Base-by-base conservation (phyloP, 176 grass and related monocot genomes). In the Ensete glaucum region DNA sequence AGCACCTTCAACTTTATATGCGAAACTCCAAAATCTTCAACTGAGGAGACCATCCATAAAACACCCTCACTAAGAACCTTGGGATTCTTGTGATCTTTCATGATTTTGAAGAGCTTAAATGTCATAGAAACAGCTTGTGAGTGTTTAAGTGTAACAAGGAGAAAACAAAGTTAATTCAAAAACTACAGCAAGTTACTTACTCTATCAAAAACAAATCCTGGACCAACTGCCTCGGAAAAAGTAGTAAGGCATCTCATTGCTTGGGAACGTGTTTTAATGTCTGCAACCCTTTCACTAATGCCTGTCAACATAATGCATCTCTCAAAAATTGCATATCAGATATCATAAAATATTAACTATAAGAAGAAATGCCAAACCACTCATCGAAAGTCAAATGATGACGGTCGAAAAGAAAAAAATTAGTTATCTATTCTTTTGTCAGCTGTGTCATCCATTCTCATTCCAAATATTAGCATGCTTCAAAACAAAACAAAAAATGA, bases 51-150 rank as follows among this genome's bases (percentile, higher is more conserved):
- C 91, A 99, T 99, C 95, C 95, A 99, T 71, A 94, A 62, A 77
- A 99, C 79, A 73, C 95, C 95, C 81, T 99, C 95, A 57, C 84
- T 99, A 63, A 92, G 90, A 65, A 99, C 95, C 78, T 99, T 99
- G 9, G 95, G 95, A 76, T 99, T 99, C 79, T 99, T 99, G 76
- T 99, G 95, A 73, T 89, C 95, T 83, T 91, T 99, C 95, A 99
- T 89, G 79, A 99, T 99, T 90, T 99, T 99, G 85, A 91, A 98
- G 48, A 98, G 74, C 95, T 98, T 84, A 17, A 90, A 68, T 53
- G 73, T 76, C 24, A 76, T 67, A 50, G 48, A 23, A 43, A 49
- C 66, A 56, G 80, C 64, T 80, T 88, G 75, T 80, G 34, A 52
- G 20, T 72, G 68, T 3, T 80, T 11, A 12, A 62, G 3, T 49